A percentile compares a stretch with the other conserved stretches of the same genome.
phyloP scores from a whole-genome alignment of 768 basidiomycete species.

The Tephrocybe sp. region DNA sequence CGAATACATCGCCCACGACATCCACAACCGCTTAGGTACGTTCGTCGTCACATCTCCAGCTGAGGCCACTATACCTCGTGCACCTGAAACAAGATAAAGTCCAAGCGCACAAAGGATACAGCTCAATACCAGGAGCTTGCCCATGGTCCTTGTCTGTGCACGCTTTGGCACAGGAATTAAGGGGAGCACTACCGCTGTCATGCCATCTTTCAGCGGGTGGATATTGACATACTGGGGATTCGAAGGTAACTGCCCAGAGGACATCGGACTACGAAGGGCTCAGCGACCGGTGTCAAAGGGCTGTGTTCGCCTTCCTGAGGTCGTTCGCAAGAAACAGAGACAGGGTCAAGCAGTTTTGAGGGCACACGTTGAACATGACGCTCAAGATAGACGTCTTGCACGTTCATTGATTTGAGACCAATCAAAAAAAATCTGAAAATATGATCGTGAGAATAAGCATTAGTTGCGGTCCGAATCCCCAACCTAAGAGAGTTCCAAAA shows the following conservation, averaged over 20 bases:
- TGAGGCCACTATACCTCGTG: not conserved
- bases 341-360: not conserved
- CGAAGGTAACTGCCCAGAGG: no score
- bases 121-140: constrained; percentile 5
- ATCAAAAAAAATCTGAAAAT: no score
- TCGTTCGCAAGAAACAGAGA: not conserved
- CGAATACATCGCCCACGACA: constrained; percentile 58
- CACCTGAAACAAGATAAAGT: not conserved
- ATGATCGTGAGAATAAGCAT: no score
- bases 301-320: no score
- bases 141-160: constrained; percentile 4
- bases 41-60: constrained; percentile 9
- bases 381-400: not conserved
- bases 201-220: no score
- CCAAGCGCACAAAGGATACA: constrained; percentile 3
- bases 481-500: no score
- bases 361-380: not conserved
- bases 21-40: constrained; percentile 14
- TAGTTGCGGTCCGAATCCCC: no score
- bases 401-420: not conserved
- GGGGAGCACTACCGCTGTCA: not conserved
- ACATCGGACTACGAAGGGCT: no score
- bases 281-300: no score
- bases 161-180: not conserved
- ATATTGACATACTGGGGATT: no score